Evolutionary conservation across 441 rosid genomes (phyloP).

Genomic region (Raphanus hybrid): DNA sequence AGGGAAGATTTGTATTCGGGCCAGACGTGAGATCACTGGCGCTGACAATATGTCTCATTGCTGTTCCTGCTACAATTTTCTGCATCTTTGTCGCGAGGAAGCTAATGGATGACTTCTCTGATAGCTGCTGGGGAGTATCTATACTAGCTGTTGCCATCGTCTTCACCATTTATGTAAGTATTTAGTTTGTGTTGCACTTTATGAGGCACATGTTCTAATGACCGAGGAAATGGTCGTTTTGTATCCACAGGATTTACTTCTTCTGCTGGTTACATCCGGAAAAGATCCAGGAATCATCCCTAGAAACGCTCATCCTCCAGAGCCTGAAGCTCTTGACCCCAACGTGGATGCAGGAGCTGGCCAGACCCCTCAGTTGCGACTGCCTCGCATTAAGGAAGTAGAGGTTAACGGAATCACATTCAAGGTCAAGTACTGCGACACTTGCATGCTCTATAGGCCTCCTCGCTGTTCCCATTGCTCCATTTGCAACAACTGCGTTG

Average conservation of each 20-base stretch:
- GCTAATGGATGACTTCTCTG: constrained; percentile 58
- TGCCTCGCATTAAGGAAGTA: constrained; percentile 76
- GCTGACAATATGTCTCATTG: constrained; percentile 65
- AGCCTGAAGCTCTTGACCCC: constrained; percentile 64
- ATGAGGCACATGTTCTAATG: not conserved
- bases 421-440: constrained; percentile 75
- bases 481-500: constrained; percentile 79
- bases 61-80: constrained; percentile 61
- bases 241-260: constrained; percentile 53
- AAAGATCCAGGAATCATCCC: constrained; percentile 84
- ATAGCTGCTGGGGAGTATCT: constrained; percentile 59
- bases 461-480: constrained; percentile 86
- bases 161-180: constrained; percentile 67
- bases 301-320: constrained; percentile 78
- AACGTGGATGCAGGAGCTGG: constrained; percentile 58
- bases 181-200: not conserved
- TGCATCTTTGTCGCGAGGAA: constrained; percentile 67
- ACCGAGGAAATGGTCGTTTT: not conserved
- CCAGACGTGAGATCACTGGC: constrained; percentile 79
- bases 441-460: constrained; percentile 81
- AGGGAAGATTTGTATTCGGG: constrained; percentile 78
- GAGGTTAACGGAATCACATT: constrained; percentile 59
- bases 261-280: constrained; percentile 75
- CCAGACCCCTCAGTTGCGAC: constrained; percentile 66
- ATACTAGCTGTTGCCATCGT: constrained; percentile 53